Base-by-base conservation (phyloP, 2,329 filamentous ascomycete genomes). In the Graphilbum sp. region DNA sequence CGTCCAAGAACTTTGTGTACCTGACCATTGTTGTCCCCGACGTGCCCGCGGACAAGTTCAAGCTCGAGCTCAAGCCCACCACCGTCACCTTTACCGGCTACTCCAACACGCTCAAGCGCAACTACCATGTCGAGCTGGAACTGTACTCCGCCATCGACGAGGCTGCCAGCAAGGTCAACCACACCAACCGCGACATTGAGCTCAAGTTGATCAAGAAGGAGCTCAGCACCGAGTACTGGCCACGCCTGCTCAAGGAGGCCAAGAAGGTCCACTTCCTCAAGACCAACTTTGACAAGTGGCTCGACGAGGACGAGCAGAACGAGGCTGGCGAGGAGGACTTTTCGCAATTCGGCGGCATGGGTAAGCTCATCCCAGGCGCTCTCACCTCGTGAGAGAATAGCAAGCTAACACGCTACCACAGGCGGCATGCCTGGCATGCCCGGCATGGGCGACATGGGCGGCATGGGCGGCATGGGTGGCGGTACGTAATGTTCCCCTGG, bases 241-340 rank as follows among this genome's bases (percentile, higher is more conserved):
- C 87, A 46, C 77, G 90, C 47, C 72, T 98, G 53, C 71, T 95
- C 57, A 95, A 95, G 77, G 83, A 88, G 43, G 61, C 67, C 49
- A 79, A 84, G 71, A 94, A 85, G 69, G 65, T 83, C 39, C 90
- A 96, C 66, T 98, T 86, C 74, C 64, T 98, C 54, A 49, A 94
- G 79, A 96, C 90, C 47, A 81, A 98, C 66, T 98, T 98, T 52
- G 87, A 95, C 68, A 95, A 94, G 80, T 95, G 87, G 87, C 83
- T 94, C 53, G 87, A 95, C 50, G 85, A 95, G 74, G 87, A 98
- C 56, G 90, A 98, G 73, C 90, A 98, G 67, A 81, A 96, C 55
- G 86, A 85, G 61, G 79, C 73, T 43, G 67, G 74, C 35, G 85
- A 92, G 47, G 86, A 93, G 40, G 87, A 94, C 59, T 62, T 77